These are phyloP conservation scores for Ophiosphaerella korrae DNA, from an alignment of 2,329 filamentous ascomycete species.

Conservation along the genomic window DNA sequence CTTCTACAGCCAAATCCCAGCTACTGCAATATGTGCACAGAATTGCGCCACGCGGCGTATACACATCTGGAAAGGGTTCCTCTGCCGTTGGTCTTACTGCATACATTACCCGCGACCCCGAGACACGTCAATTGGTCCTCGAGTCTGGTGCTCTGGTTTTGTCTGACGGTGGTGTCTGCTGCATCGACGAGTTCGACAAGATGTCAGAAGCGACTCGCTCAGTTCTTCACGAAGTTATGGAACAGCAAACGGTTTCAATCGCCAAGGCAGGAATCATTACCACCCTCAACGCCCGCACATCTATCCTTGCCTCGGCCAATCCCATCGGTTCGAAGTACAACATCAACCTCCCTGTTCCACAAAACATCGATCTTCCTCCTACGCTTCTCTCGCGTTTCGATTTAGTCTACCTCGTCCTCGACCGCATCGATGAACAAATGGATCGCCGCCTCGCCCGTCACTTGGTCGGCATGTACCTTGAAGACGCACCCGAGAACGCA, in stretches of 20 bases:
- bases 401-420: conserved; percentile 93
- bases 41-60: conserved; percentile 87
- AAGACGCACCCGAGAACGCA: conserved; percentile 89
- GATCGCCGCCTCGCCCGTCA: conserved; percentile 91
- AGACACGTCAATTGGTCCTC: conserved; percentile 73
- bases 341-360: conserved; percentile 89
- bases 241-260: conserved; percentile 79
- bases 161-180: conserved; percentile 76
- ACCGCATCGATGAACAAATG: conserved; percentile 86
- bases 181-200: conserved; percentile 81
- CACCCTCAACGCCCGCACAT: conserved; percentile 92
- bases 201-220: conserved; percentile 77
- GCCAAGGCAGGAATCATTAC: conserved; percentile 80
- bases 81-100: conserved; percentile 78
- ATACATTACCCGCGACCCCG: conserved; percentile 76
- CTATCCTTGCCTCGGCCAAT: conserved; percentile 95
- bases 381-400: conserved; percentile 96
- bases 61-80: conserved; percentile 77
- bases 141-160: conserved; percentile 76
- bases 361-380: conserved; percentile 96
- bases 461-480: conserved; percentile 93
- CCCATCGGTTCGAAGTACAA: conserved; percentile 99
- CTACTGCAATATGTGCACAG: conserved; percentile 94
- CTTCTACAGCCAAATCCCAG: conserved; percentile 95
- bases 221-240: conserved; percentile 80